Base-by-base conservation (phyloP, 1,284 basidiomycete genomes). In the Melampsora larici-populina region DNA sequence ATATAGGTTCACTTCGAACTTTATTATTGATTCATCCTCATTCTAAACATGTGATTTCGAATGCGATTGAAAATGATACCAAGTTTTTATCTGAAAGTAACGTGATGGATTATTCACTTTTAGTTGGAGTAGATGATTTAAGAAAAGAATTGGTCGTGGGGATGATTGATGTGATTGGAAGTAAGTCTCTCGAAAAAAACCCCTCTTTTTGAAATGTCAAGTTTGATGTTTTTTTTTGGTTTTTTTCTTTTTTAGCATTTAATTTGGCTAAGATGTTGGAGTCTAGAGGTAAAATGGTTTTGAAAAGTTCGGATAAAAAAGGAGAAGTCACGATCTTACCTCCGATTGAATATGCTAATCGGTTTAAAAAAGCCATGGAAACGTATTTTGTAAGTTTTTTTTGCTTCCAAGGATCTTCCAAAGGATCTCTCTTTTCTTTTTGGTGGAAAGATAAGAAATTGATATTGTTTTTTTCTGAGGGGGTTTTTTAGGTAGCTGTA, bases 91-190 rank as follows among this genome's bases (percentile, higher is more conserved):
- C 62, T 3, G 62, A 64, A 29, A 64, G 33, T 36, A 64, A 64
- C 33, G 62, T 64, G 18, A 64, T 64, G 62, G 62, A 64, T 64
- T 64, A 64, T 36, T 64, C 62, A 36, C 29, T 64, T 18, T 36
- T 64, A 21, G 62, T 64, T 3, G 62, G 62, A 13, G 62, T 64
- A 6, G 62, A 64, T 36, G 62, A 64, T 64, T 29, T 64, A 31
- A 29, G 33, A 29, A 64, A 36, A 64, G 62, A 64, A 29, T 64
- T 64, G 26, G 62, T 64, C 4, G 62, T 64, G 3, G 62, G 62
- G 3, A 64, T 64, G 33, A 64, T 64, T 64, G 62, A 64, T 36
- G 62, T 64, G 15, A 64, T 64, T 64, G 62, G 62, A 64, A 64
- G 62, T 64, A 36, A 31, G 62, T 63, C 26, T 63, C 26, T 33